Evolutionary conservation across 148 eudicot genomes (phyloP), one percentile per base, ranked within the genome.

Genomic region (Rheum nobile): DNA sequence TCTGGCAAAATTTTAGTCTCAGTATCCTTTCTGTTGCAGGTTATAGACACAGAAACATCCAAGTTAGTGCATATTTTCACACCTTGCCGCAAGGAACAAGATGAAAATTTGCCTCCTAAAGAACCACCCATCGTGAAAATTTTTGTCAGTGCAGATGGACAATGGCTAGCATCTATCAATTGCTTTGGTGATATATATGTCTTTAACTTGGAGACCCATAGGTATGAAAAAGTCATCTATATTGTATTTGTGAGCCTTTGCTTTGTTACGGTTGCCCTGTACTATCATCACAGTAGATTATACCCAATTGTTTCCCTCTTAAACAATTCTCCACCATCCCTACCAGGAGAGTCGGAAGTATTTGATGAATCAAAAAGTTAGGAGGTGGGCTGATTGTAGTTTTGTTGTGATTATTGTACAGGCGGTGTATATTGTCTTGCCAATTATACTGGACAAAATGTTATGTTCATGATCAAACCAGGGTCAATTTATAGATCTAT

Each of bases 121-220:
- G 96, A 94, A 80, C 98, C 96, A 57, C 98, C 98, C 48, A 88
- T 94, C 44, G 90, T 96, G 44, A 94, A 81, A 72, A 76, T 91
- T 81, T 89, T 87, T 77, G 83, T 84, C 44, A 94, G 98, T 85
- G 77, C 78, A 74, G 97, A 94, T 84, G 98, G 93, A 44, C 96
- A 94, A 83, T 94, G 98, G 98, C 75, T 94, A 78, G 93, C 98
- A 76, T 96, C 96, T 75, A 77, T 88, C 46, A 94, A 94, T 81
- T 91, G 96, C 78, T 91, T 89, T 75, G 98, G 98, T 46, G 97
- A 91, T 80, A 77, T 94, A 52, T 94, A 94, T 72, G 63, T 94
- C 44, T 94, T 91, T 83, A 91, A 94, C 81, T 81, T 91, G 78
- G 97, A 94, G 80, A 87, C 80, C 42, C 85, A 82, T 67, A 88